Base-by-base conservation (phyloP, 169 alveolate genomes). In the Eimeria necatrix region DNA sequence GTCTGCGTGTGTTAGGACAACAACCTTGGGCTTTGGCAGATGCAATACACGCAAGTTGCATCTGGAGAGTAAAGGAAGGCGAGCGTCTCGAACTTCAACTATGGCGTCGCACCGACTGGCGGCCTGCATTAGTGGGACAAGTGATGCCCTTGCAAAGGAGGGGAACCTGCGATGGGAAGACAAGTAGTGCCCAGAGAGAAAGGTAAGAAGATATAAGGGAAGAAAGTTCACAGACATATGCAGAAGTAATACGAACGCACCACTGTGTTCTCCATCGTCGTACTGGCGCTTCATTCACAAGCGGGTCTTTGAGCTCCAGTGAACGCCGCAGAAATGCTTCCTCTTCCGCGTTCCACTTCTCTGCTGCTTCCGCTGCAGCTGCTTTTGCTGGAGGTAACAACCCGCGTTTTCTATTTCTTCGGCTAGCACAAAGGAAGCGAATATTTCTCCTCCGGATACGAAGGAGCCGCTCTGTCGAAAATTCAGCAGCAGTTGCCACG, bases 1-100 rank as follows among this genome's bases (percentile, higher is more conserved):
- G 83, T 83, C 93, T 16, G 93, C 93, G 56, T 84, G 93, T 18
- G 93, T 84, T 10, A 93, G 89, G 73, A 84, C 64, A 26, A 93
- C 80, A 49, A 26, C 81, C 26, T 46, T 85, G 88, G 78, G 93
- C 88, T 41, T 83, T 32, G 85, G 64, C 76, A 16, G 61, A 12
- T 46, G 92, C 70, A 48, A 9, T 20, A 26, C 76, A 73, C 64
- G 93, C 89, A 56, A 70, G 88, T 64, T 52, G 95, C 59, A 93
- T 32, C 78, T 89, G 87, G 81, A 93, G 26, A 93, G 93, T 51
- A 68, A 56, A 7, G 95, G 93, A 56, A 84, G n/a, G 14, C 93
- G 81, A 53, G 95, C 93, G 24, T 81, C 93, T 32, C 93, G 68
- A 51, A 84, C 95, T 61, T 81, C 93, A 73, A 84, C 93, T 20